Evolutionary conservation across 768 basidiomycete genomes (phyloP).

Genomic region (Suillus brevipes): DNA sequence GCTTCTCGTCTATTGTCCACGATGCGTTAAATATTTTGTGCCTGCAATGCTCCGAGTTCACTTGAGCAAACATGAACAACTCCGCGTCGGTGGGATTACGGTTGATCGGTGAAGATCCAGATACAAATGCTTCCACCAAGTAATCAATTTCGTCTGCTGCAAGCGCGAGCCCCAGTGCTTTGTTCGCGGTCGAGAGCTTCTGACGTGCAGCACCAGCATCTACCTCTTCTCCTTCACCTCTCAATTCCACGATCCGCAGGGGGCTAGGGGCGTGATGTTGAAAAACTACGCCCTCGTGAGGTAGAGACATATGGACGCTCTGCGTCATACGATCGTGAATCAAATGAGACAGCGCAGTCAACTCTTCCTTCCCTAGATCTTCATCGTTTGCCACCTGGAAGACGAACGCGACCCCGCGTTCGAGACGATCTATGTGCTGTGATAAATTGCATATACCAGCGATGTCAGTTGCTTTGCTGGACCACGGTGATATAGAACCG

Average conservation of each 20-base stretch:
- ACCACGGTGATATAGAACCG: conserved; percentile 98
- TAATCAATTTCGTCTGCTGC: conserved; percentile 90
- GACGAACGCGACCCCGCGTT: conserved; percentile 76
- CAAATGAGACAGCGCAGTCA: conserved; percentile 61
- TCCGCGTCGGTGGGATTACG: conserved; percentile 96
- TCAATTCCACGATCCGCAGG: conserved; percentile 72
- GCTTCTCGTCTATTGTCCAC: conserved; percentile 82
- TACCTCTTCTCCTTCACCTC: conserved; percentile 21
- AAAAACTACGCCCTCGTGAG: conserved; percentile 60
- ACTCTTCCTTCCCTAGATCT: conserved; percentile 43
- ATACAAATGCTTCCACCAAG: conserved; percentile 83
- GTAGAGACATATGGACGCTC: conserved; percentile 56
- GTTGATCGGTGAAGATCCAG: conserved; percentile 62
- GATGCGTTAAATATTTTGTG: conserved; percentile 99
- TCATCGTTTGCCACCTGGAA: conserved; percentile 49
- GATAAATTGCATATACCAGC: conserved; percentile 82
- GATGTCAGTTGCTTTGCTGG: conserved; percentile 98
- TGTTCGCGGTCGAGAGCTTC: conserved; percentile 76
- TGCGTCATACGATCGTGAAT: conserved; percentile 99
- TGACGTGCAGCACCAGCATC: conserved; percentile 49
- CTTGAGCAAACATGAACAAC: conserved; percentile 99
- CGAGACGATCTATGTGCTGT: conserved; percentile 71
- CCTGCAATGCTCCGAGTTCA: conserved; percentile 99
- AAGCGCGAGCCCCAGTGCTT: conserved; percentile 84
- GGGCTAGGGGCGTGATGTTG: conserved; percentile 60